Conservation (phyloP, 106 monocot species). For the Triglochin maritima region DNA sequence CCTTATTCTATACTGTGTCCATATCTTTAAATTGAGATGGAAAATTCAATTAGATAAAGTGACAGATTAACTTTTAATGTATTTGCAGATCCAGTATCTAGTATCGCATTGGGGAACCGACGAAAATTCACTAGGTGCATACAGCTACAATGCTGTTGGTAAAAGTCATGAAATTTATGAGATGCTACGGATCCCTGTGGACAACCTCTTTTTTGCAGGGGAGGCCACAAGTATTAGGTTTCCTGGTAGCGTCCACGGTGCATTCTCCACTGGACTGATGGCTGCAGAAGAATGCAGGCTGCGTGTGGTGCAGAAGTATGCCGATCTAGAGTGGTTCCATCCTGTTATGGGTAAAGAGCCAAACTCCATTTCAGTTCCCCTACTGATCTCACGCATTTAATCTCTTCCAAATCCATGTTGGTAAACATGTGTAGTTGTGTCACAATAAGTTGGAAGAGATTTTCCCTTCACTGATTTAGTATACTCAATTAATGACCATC, state of each 20-base stretch:
- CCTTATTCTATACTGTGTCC: too few relatives aligned
- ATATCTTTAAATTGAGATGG: too few relatives aligned
- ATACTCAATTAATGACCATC: too few relatives aligned
- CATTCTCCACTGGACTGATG: slow-evolving; percentile 76
- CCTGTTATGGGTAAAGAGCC: slow-evolving; percentile 42
- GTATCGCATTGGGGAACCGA: slow-evolving; percentile 95
- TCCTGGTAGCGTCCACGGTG: slow-evolving; percentile 86
- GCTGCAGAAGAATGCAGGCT: slow-evolving; percentile 90
- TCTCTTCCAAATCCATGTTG: background rate
- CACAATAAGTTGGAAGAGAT: too few relatives aligned
- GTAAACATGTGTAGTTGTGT: too few relatives aligned
- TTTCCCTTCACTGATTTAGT: too few relatives aligned
- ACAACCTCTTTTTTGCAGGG: slow-evolving; percentile 96
- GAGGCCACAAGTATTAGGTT: slow-evolving; percentile 81
- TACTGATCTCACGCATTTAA: slow-evolving; percentile 85
- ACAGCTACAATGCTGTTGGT: slow-evolving; percentile 65
- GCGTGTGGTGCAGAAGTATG: slow-evolving; percentile 54
- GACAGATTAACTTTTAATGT: background rate
- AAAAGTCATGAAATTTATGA: slow-evolving; percentile 62
- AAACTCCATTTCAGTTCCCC: slow-evolving; percentile 34
- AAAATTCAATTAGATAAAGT: background rate
- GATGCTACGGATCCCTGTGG: slow-evolving; percentile 79
- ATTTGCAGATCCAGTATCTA: slow-evolving; percentile 62
- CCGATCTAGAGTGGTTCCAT: slow-evolving; percentile 44
- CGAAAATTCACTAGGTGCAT: slow-evolving; percentile 68